Base-by-base conservation (phyloP, 768 basidiomycete species). In the Lepiota venenata region DNA sequence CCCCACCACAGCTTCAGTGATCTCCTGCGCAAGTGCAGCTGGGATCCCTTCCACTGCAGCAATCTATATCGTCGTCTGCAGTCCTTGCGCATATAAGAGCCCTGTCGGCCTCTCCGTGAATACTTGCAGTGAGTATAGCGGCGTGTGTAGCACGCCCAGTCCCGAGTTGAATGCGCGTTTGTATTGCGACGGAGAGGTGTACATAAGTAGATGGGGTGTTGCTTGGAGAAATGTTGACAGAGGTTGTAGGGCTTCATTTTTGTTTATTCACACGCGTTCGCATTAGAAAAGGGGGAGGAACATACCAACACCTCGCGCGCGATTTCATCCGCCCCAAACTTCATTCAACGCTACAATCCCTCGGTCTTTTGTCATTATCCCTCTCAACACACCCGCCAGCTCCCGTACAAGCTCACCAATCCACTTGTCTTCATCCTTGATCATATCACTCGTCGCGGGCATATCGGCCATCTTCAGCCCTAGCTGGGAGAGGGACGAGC, bases 311-410 rank as follows among this genome's bases (percentile, higher is more conserved):
- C n/a, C 94, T 60, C 94, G 74, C 6, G 92, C 93, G 55, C 94
- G 84, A 43, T 51, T 51, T 29, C 50, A 51, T n/a, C 88, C 84
- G 22, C 91, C 91, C 94, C 94, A 97, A 0, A 89, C 89, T 69
- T 96, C 94, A 64, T 98, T 94, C 27, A 97, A 70, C 0, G 87
- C 91, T 37, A 97, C n/a, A n/a, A n/a, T n/a, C n/a, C n/a, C n/a
- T n/a, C n/a, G n/a, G n/a, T n/a, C n/a, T n/a, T n/a, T n/a, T n/a
- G n/a, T n/a, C n/a, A n/a, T n/a, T n/a, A n/a, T n/a, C n/a, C n/a
- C n/a, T n/a, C n/a, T n/a, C n/a, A n/a, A n/a, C n/a, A n/a, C n/a
- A n/a, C n/a, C n/a, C n/a, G n/a, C n/a, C n/a, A n/a, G n/a, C n/a
- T n/a, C n/a, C n/a, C n/a, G n/a, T n/a, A n/a, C n/a, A n/a, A 97